Evolutionary conservation across 192 early-diverging fungal genomes (phyloP), one percentile per base, ranked within the genome.

Genomic region (Entomortierella chlamydospora): DNA sequence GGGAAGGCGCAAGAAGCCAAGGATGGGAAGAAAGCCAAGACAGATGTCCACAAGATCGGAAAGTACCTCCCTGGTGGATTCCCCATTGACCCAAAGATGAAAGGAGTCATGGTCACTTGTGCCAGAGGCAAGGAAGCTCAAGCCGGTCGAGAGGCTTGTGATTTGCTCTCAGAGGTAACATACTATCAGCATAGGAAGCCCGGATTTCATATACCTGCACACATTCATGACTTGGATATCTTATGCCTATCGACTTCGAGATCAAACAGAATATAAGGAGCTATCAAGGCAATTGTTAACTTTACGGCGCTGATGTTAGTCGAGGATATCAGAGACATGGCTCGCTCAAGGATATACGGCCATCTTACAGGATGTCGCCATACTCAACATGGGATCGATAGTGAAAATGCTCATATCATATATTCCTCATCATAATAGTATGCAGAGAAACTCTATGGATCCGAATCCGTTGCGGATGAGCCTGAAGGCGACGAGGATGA

Each of bases 71-170:
- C 74, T 18, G 71, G 82, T 18, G 63, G 76, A 52, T 83, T 86
- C 52, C 72, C 65, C 42, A 79, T 87, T 28, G 71, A 84, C 53
- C 71, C 85, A 12, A 81, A 82, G 28, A 84, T 85, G 59, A 69
- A 73, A 11, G 87, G 87, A 17, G 78, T 89, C 29, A 73, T 89
- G 52, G 76, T 89, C 41, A 89, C 80, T 53, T 86, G 85, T 59
- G 54, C 79, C 13, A 76, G 82, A 61, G 64, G 64, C 43, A 85
- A 76, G 67, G 87, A 89, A 59, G 56, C 31, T 20, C 59, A 62
- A 9, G 83, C 85, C 9, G 72, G 82, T 20, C 77, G 72, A 49
- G 87, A 89, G 67, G 82, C 82, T 22, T 73, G 81, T 13, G 85
- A 89, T 61, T 45, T 89, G 22, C 81, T 87, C 50, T 70, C 81